Evolutionary conservation across 2,329 filamentous ascomycete species (phyloP).

Genomic region (Trichoderma breve): DNA sequence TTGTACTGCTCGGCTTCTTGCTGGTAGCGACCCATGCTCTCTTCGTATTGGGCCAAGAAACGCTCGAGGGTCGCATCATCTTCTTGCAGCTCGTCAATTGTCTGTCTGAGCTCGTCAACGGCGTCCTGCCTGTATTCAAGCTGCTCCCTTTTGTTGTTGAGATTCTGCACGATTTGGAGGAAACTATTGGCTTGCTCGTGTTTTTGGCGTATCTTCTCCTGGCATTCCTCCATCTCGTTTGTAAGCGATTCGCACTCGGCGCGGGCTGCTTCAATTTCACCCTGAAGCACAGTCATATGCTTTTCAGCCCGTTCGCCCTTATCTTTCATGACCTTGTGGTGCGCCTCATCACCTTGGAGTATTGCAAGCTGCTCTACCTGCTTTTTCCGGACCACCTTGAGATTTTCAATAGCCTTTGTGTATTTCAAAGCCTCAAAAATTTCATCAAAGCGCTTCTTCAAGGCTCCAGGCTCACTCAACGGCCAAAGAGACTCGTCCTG

Average conservation of each 20-base stretch:
- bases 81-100: constrained; percentile 74
- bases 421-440: constrained; percentile 98
- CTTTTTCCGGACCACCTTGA: constrained; percentile 81
- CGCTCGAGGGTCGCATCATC: constrained; percentile 72
- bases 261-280: constrained; percentile 62
- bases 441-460: constrained; percentile 95
- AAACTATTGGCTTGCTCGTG: constrained; percentile 72
- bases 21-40: constrained; percentile 64
- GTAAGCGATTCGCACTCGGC: constrained; percentile 58
- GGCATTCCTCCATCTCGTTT: constrained; percentile 59
- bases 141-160: constrained; percentile 75
- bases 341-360: constrained; percentile 70
- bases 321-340: constrained; percentile 81
- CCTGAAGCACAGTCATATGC: constrained; percentile 61
- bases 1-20: constrained; percentile 63
- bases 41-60: constrained; percentile 74
- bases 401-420: constrained; percentile 94
- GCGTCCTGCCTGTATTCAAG: constrained; percentile 67
- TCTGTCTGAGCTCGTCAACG: constrained; percentile 66
- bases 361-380: constrained; percentile 73
- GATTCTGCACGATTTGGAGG: constrained; percentile 68
- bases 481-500: constrained; percentile 98
- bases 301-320: constrained; percentile 72
- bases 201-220: constrained; percentile 59
- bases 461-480: constrained; percentile 76